phyloP scores from a whole-genome alignment of 805 yeast genomes.

The Teunomyces kruisii region DNA sequence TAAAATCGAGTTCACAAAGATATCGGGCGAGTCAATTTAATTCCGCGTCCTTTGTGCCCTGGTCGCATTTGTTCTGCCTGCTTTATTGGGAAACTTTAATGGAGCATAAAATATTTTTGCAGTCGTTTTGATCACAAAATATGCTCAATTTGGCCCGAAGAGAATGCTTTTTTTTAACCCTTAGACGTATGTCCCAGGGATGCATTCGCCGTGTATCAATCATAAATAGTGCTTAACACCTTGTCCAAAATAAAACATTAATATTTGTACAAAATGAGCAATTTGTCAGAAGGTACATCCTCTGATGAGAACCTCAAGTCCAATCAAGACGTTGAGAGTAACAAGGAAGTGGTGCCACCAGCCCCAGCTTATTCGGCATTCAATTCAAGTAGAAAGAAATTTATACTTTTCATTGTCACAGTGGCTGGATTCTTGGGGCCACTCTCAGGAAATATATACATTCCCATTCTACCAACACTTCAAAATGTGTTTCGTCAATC shows the following conservation, averaged over 20 bases:
- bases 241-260: too few relatives aligned
- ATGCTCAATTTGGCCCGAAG: neutral
- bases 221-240: neutral
- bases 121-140: neutral
- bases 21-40: conserved; percentile 10
- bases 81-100: neutral
- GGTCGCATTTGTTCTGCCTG: neutral
- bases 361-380: conserved; percentile 30
- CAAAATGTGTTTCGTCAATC: conserved; percentile 41
- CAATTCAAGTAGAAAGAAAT: conserved; percentile 24
- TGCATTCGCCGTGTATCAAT: neutral
- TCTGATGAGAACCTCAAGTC: neutral
- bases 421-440: conserved; percentile 57
- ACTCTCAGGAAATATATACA: conserved; percentile 55
- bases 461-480: conserved; percentile 51
- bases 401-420: conserved; percentile 43
- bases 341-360: neutral
- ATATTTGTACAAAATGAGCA: neutral
- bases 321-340: neutral
- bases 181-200: neutral
- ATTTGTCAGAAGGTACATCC: neutral
- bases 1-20: conserved; percentile 13
- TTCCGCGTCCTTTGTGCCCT: neutral
- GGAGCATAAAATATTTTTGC: conserved; percentile 3
- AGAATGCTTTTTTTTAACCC: neutral